phyloP scores from a whole-genome alignment of 495 filamentous ascomycete species.

The Lasiosphaeris hirsuta region DNA sequence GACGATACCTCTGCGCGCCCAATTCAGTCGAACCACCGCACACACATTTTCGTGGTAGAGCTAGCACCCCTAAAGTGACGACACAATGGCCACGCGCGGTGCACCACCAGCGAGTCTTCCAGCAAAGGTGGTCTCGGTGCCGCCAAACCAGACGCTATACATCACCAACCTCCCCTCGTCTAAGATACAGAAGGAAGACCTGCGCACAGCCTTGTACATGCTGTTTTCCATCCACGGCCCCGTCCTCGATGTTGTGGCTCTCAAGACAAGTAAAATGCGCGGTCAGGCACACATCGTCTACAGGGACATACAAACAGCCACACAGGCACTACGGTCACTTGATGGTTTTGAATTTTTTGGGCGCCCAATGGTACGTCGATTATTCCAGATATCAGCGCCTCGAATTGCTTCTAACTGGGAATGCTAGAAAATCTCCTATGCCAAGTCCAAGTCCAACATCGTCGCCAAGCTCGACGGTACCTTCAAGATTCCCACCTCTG shows the following conservation, averaged over 20 bases:
- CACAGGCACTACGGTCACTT: conserved; percentile 82
- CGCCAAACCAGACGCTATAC: conserved; percentile 63
- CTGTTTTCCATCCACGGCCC: conserved; percentile 92
- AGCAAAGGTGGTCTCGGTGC: conserved; percentile 42
- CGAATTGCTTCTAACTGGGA: conserved; percentile 22
- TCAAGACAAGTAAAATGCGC: conserved; percentile 86
- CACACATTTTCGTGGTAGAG: background rate
- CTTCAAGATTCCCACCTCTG: conserved; percentile 62
- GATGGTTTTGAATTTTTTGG: conserved; percentile 88
- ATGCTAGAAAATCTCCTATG: conserved; percentile 78
- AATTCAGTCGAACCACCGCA: background rate
- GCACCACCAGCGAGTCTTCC: conserved; percentile 34
- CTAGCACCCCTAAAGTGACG: background rate
- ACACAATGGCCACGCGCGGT: conserved; percentile 33
- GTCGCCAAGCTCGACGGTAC: conserved; percentile 89
- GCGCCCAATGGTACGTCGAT: conserved; percentile 68
- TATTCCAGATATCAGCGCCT: background rate
- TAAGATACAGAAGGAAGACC: conserved; percentile 81
- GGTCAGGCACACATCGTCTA: conserved; percentile 94
- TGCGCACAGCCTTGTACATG: conserved; percentile 81
- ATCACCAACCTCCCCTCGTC: conserved; percentile 75
- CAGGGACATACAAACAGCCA: conserved; percentile 79
- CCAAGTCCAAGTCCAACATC: conserved; percentile 77
- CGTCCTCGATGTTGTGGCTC: conserved; percentile 87
- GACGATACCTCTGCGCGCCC: background rate